These are phyloP conservation scores for Candida qinlingensis DNA, from an alignment of 805 yeast species.

Conservation along the genomic window DNA sequence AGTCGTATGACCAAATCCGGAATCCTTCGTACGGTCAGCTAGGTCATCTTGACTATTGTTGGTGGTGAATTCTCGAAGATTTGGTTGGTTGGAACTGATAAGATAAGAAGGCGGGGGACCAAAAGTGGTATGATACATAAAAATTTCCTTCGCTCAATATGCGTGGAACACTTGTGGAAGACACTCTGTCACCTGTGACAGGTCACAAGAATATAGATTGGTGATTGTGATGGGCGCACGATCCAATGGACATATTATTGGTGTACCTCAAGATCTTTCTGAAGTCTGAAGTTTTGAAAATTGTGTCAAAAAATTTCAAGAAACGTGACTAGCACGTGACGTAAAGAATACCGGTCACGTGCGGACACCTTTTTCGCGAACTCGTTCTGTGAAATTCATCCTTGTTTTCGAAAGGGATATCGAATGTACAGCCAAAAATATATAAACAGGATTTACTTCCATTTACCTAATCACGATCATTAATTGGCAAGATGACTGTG, in stretches of 20 bases:
- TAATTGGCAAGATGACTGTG: constrained; percentile 1
- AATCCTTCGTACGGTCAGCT: not conserved
- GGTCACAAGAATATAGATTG: too few species aligned
- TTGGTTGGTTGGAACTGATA: not conserved
- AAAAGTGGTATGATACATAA: too few species aligned
- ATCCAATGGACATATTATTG: too few species aligned
- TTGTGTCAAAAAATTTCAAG: not conserved
- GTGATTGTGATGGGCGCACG: too few species aligned
- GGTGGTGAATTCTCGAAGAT: not conserved
- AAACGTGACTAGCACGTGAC: not conserved
- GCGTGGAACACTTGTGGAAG: too few species aligned
- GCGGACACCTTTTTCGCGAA: too few species aligned
- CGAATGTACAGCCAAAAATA: not conserved
- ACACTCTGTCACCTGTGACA: too few species aligned
- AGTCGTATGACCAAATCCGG: not conserved
- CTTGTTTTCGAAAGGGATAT: not conserved
- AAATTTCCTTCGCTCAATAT: too few species aligned
- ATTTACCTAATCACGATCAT: not conserved
- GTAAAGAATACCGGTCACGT: too few species aligned
- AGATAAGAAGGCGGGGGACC: not conserved
- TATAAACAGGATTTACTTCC: not conserved
- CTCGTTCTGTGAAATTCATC: too few species aligned
- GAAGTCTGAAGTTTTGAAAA: too few species aligned
- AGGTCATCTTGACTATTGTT: not conserved
- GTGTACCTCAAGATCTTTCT: too few species aligned